Evolutionary conservation across 306 rosid genomes (phyloP).

Genomic region (Cercis canadensis): DNA sequence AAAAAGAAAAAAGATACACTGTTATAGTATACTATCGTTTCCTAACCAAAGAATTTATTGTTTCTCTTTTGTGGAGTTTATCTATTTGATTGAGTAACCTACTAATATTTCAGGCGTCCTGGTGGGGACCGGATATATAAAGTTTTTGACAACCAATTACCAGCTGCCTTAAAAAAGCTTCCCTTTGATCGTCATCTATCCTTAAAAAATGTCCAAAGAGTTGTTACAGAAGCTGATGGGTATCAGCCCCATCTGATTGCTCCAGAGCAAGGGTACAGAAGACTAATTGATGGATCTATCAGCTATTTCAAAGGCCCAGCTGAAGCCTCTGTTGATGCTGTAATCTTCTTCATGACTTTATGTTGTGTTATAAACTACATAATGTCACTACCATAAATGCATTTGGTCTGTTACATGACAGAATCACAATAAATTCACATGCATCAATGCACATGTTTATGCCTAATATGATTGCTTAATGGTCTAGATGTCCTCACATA

Average conservation of each 20-base stretch:
- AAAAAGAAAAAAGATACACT: not conserved
- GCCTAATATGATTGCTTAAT: not conserved
- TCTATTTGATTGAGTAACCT: constrained; percentile 20
- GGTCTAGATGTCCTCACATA: not conserved
- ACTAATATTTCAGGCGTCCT: constrained; percentile 72
- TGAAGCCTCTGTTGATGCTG: constrained; percentile 99
- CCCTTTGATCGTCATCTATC: constrained; percentile 97
- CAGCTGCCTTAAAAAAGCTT: constrained; percentile 94
- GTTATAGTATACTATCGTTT: constrained; percentile 23
- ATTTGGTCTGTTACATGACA: constrained; percentile 29
- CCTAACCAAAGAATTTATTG: constrained; percentile 13
- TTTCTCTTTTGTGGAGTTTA: constrained; percentile 18
- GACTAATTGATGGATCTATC: constrained; percentile 95
- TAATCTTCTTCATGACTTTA: constrained; percentile 50
- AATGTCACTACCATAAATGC: constrained; percentile 5
- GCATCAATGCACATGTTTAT: not conserved
- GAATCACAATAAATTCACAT: constrained; percentile 2
- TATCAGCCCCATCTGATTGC: constrained; percentile 99
- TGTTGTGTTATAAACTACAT: constrained; percentile 9
- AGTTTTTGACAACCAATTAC: constrained; percentile 94
- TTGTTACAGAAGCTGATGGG: constrained; percentile 98
- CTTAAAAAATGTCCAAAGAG: constrained; percentile 84
- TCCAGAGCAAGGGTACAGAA: constrained; percentile 98
- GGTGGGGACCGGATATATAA: constrained; percentile 99
- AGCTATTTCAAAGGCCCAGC: constrained; percentile 98